Percentiles rank a stretch among this genome's conserved stretches.
Conservation (phyloP, 805 yeast genomes). For the Saccharomycopsis fibuligera region DNA sequence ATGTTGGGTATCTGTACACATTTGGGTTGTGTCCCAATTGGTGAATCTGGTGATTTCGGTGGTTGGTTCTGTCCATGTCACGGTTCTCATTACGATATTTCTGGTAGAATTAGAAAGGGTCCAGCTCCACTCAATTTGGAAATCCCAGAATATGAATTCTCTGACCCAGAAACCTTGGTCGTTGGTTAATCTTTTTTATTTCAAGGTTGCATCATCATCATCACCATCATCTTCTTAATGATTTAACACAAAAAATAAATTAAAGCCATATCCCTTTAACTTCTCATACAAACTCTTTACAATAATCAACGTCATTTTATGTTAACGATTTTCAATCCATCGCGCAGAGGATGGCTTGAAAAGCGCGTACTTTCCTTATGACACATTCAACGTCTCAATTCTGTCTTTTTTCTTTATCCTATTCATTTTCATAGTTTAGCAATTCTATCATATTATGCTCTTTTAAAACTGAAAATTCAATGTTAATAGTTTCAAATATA, state of each 20-base stretch:
- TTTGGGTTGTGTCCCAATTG: slow-evolving; percentile 99
- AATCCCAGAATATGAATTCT: slow-evolving; percentile 84
- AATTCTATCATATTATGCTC: neutral
- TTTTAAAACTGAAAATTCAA: neutral
- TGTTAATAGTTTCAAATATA: no score
- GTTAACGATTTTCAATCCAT: no score
- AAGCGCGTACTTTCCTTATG: no score
- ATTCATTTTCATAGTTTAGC: no score
- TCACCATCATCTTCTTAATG: no score
- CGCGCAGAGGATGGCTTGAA: no score
- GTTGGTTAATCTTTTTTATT: slow-evolving; percentile 59
- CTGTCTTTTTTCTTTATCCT: no score
- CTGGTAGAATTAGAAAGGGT: slow-evolving; percentile 99
- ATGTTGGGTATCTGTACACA: slow-evolving; percentile 99
- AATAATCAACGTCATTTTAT: no score
- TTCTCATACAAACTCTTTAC: no score
- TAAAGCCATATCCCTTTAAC: no score
- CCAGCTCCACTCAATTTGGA: slow-evolving; percentile 99
- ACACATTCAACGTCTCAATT: no score
- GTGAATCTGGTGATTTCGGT: slow-evolving; percentile 99
- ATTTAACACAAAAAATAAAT: no score
- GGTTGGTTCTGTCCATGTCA: slow-evolving; percentile 99
- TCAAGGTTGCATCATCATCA: neutral
- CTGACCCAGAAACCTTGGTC: slow-evolving; percentile 73
- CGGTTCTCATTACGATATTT: slow-evolving; percentile 99